Conservation (phyloP, 2,329 filamentous ascomycete species). For the Didymella lethalis region DNA sequence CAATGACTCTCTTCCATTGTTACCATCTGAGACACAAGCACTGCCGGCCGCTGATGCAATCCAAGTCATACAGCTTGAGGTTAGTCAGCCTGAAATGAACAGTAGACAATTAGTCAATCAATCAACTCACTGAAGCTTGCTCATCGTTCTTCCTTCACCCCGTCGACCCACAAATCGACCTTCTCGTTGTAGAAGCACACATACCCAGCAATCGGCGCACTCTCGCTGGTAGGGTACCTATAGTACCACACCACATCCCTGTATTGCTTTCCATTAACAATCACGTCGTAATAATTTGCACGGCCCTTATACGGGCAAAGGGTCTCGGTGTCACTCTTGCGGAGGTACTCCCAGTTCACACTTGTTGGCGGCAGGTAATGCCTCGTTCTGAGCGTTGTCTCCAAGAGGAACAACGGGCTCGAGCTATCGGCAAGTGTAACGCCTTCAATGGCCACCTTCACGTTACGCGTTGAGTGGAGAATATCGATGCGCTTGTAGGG, state of each 20-base stretch:
- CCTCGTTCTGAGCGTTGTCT: conserved; percentile 66
- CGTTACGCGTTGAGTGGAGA: conserved; percentile 61
- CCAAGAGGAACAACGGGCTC: conserved; percentile 62
- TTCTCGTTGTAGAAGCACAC: conserved; percentile 75
- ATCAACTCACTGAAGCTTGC: background rate
- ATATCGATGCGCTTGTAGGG: conserved; percentile 72
- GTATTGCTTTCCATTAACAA: conserved; percentile 55
- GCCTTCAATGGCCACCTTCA: conserved; percentile 62
- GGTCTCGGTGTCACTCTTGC: conserved; percentile 61
- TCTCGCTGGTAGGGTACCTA: conserved; percentile 64
- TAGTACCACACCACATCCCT: conserved; percentile 71
- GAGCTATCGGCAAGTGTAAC: conserved; percentile 55
- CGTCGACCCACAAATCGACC: conserved; percentile 68
- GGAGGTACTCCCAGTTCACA: conserved; percentile 58
- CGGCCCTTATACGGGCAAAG: conserved; percentile 73
- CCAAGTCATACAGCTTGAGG: background rate
- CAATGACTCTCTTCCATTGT: background rate
- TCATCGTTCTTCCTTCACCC: conserved; percentile 49
- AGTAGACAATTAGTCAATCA: background rate
- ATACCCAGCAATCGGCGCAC: conserved; percentile 62
- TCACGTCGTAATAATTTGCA: conserved; percentile 68
- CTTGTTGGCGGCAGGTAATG: conserved; percentile 66
- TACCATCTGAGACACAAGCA: background rate
- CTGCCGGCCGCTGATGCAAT: background rate
- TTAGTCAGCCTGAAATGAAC: background rate